Percentiles rank a stretch among this genome's conserved stretches.
Conservation (phyloP, 257 asterid species). For the Thymus quinquecostatus region DNA sequence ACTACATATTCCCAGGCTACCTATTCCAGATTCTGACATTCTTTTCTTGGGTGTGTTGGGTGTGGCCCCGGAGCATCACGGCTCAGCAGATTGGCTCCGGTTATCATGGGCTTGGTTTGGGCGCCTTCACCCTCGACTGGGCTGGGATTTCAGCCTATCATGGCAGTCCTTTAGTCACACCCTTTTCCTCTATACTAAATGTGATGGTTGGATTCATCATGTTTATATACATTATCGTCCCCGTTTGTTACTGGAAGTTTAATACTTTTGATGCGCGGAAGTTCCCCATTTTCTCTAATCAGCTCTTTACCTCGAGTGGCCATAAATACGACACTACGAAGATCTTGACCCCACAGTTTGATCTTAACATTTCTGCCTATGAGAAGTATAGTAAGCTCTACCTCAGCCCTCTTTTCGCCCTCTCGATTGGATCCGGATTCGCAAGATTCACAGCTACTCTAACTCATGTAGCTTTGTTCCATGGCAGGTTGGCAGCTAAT, state of each 20-base stretch:
- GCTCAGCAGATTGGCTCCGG: slow-evolving; percentile 99
- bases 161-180: slow-evolving; percentile 96
- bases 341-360: slow-evolving; percentile 84
- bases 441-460: slow-evolving; percentile 95
- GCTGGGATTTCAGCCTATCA: slow-evolving; percentile 98
- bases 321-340: slow-evolving; percentile 73
- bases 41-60: slow-evolving; percentile 99
- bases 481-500: slow-evolving; percentile 74
- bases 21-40: slow-evolving; percentile 83
- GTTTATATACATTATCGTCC: slow-evolving; percentile 89
- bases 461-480: slow-evolving; percentile 85
- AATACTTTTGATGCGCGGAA: slow-evolving; percentile 84
- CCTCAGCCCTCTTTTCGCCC: slow-evolving; percentile 95
- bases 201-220: slow-evolving; percentile 82
- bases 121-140: slow-evolving; percentile 99
- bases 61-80: slow-evolving; percentile 81
- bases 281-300: slow-evolving; percentile 92
- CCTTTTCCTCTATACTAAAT: slow-evolving; percentile 79
- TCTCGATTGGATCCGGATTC: slow-evolving; percentile 92
- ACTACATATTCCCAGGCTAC: slow-evolving; percentile 89
- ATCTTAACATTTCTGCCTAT: slow-evolving; percentile 73
- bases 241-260: slow-evolving; percentile 94
- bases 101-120: slow-evolving; percentile 92
- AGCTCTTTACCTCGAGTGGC: slow-evolving; percentile 73
- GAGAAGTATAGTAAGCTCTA: slow-evolving; percentile 83